Percentiles rank a stretch among this genome's conserved stretches.
Evolutionary conservation across 1,284 basidiomycete species (phyloP).

Genomic region (Melanopsichium pennsylvanicum): DNA sequence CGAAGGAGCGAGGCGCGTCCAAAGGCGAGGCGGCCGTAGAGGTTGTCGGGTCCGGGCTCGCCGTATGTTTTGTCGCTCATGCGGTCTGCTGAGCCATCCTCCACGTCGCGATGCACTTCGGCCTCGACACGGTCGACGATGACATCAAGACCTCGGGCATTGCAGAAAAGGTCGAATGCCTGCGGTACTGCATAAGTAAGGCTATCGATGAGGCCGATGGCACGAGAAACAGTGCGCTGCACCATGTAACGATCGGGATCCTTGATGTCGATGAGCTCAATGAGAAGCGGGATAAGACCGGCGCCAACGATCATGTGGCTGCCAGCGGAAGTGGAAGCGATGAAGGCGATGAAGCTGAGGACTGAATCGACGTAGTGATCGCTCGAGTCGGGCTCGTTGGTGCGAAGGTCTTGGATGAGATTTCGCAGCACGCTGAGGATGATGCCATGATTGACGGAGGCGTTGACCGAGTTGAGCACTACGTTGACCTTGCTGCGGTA

Average conservation of each 20-base stretch:
- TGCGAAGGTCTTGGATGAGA: slow-evolving; percentile 47
- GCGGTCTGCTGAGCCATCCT: slow-evolving; percentile 32
- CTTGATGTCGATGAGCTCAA: slow-evolving; percentile 50
- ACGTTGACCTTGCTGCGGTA: slow-evolving; percentile 85
- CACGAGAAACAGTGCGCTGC: slow-evolving; percentile 66
- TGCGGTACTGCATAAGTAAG: slow-evolving; percentile 88
- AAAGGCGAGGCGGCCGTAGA: slow-evolving; percentile 60
- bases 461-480: slow-evolving; percentile 88
- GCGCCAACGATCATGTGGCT: slow-evolving; percentile 96
- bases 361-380: slow-evolving; percentile 67
- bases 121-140: slow-evolving; percentile 83
- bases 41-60: slow-evolving; percentile 41
- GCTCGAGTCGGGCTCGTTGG: slow-evolving; percentile 72
- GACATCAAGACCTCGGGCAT: slow-evolving; percentile 82
- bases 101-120: slow-evolving; percentile 54
- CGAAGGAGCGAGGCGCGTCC: slow-evolving; percentile 74
- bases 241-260: slow-evolving; percentile 54
- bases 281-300: slow-evolving; percentile 85
- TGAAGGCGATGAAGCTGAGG: slow-evolving; percentile 84
- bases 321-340: slow-evolving; percentile 82
- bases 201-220: slow-evolving; percentile 90
- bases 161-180: slow-evolving; percentile 86
- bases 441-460: slow-evolving; percentile 94
- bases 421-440: slow-evolving; percentile 54
- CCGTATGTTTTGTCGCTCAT: slow-evolving; percentile 71